phyloP scores from a whole-genome alignment of 2,329 filamentous ascomycete species.

The Aspergillus vadensis region DNA sequence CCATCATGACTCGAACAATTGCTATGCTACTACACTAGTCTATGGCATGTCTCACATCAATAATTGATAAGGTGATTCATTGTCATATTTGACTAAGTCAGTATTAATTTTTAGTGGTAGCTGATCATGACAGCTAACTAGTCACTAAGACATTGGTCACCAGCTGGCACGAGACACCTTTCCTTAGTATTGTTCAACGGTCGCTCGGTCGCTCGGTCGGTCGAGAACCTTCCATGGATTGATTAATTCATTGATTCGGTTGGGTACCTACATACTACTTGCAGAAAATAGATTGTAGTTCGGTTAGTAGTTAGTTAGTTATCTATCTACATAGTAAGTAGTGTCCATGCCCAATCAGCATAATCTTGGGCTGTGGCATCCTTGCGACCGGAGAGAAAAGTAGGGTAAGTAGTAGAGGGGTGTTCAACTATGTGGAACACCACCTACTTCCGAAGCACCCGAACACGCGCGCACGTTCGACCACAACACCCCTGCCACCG shows the following conservation, averaged over 20 bases:
- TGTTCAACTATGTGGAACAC: too few species aligned
- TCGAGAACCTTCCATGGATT: slow-evolving; percentile 3
- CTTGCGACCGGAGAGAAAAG: neutral
- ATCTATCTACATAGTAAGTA: too few species aligned
- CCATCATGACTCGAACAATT: too few species aligned
- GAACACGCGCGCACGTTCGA: too few species aligned
- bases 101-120: neutral
- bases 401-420: too few species aligned
- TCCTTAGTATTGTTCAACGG: neutral
- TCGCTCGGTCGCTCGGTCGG: neutral
- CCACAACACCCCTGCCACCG: too few species aligned
- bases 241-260: neutral
- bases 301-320: neutral
- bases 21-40: too few species aligned
- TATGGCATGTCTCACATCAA: too few species aligned
- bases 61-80: too few species aligned
- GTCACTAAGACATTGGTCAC: neutral
- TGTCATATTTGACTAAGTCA: neutral
- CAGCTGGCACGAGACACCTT: neutral
- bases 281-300: neutral
- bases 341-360: neutral
- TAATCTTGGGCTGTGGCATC: neutral
- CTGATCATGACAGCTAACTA: neutral
- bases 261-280: neutral
- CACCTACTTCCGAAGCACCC: too few species aligned